A percentile compares a stretch with the other conserved stretches of the same genome.
Conservation (phyloP, 257 asterid genomes). For the Mentha longifolia region DNA sequence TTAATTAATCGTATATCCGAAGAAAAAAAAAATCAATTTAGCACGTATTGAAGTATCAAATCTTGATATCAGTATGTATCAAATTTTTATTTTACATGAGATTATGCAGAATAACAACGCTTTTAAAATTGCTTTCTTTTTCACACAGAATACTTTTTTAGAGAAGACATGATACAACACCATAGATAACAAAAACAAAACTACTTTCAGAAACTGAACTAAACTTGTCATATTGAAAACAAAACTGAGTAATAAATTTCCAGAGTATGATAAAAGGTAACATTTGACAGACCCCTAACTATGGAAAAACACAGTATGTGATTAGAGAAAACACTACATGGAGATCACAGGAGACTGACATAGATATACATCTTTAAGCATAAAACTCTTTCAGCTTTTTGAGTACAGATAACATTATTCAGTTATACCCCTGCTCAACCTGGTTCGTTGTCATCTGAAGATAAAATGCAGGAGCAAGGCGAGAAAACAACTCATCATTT, state of each 20-base stretch:
- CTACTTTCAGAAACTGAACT: too few species aligned
- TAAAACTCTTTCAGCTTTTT: conserved; percentile 25
- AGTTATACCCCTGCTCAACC: conserved; percentile 38
- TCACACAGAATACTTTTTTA: too few species aligned
- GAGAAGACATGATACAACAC: too few species aligned
- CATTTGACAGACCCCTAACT: conserved; percentile 24
- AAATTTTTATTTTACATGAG: too few species aligned
- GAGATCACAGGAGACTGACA: conserved; percentile 26
- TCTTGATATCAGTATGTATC: too few species aligned
- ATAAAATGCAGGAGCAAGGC: conserved; percentile 20
- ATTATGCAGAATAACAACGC: too few species aligned
- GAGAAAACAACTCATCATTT: conserved; percentile 56
- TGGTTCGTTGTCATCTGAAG: too few species aligned
- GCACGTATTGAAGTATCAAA: too few species aligned
- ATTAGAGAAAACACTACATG: conserved; percentile 28
- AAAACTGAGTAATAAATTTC: conserved; percentile 34
- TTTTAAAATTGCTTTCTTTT: too few species aligned
- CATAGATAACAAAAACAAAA: too few species aligned
- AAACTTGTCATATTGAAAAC: conserved; percentile 11
- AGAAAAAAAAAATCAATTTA: too few species aligned
- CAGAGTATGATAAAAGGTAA: background rate
- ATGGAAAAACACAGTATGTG: conserved; percentile 11
- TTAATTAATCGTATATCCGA: too few species aligned
- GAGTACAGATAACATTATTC: conserved; percentile 48
- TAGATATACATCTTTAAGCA: conserved; percentile 50